Percentiles rank a stretch among this genome's conserved stretches.
These are phyloP conservation scores for Penicillium antarcticum DNA, from an alignment of 495 filamentous ascomycete genomes.

Conservation along the genomic window DNA sequence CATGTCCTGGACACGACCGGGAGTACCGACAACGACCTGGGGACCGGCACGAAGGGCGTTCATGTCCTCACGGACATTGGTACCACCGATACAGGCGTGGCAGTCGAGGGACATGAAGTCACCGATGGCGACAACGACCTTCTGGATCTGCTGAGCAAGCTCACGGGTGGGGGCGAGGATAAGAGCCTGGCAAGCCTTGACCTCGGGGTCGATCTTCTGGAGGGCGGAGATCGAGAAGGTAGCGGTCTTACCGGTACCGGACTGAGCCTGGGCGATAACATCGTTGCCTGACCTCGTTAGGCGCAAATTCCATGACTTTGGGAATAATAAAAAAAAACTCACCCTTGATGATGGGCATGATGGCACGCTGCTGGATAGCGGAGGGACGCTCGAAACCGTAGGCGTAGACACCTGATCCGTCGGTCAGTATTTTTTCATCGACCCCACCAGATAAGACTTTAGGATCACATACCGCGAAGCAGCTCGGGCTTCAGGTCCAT, in stretches of 20 bases:
- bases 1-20: constrained; percentile 98
- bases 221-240: constrained; percentile 98
- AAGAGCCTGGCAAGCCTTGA: constrained; percentile 93
- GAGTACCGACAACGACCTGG: constrained; percentile 95
- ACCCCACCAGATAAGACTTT: constrained; percentile 15
- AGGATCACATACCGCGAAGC: constrained; percentile 75
- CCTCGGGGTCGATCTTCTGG: constrained; percentile 91
- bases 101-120: constrained; percentile 99
- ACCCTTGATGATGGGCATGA: constrained; percentile 99
- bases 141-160: constrained; percentile 97
- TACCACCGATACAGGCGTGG: constrained; percentile 99
- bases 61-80: constrained; percentile 97
- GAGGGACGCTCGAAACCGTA: constrained; percentile 99
- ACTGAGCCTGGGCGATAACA: constrained; percentile 98
- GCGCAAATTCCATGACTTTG: constrained; percentile 21
- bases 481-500: constrained; percentile 97
- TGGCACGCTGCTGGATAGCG: constrained; percentile 98
- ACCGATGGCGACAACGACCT: constrained; percentile 95
- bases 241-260: constrained; percentile 98
- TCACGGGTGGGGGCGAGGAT: constrained; percentile 97
- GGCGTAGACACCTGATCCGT: constrained; percentile 81
- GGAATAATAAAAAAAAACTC: constrained; percentile 37
- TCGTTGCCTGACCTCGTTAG: constrained; percentile 68
- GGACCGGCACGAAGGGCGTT: constrained; percentile 92
- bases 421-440: constrained; percentile 31